phyloP scores from a whole-genome alignment of 805 yeast species.

The Pichia nakasei region DNA sequence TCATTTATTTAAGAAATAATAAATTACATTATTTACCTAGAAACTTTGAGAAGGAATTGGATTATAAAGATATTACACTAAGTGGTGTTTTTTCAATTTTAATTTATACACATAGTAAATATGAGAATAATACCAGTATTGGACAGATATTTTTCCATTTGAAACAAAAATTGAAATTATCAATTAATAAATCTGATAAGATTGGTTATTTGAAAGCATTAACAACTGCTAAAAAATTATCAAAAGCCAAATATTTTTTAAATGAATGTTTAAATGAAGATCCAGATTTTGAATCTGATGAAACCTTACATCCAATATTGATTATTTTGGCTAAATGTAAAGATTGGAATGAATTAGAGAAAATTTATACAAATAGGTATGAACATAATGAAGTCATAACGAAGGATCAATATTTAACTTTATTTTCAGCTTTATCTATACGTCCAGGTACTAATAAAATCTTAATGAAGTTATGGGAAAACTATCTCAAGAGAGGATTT shows the following conservation, averaged over 20 bases:
- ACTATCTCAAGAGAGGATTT: constrained; percentile 37
- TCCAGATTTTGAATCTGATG: constrained; percentile 9
- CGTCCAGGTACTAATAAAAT: constrained; percentile 35
- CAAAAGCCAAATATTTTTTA: constrained; percentile 10
- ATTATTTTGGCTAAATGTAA: constrained; percentile 14
- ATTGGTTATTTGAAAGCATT: constrained; percentile 15
- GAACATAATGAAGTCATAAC: constrained; percentile 47
- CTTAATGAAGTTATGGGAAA: constrained; percentile 30
- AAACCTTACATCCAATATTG: constrained; percentile 15
- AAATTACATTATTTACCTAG: constrained; percentile 10
- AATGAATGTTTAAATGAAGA: constrained; percentile 4
- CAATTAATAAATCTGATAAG: constrained; percentile 12
- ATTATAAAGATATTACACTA: constrained; percentile 1
- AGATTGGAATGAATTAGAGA: constrained; percentile 45
- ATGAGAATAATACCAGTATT: constrained; percentile 15
- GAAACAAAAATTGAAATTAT: constrained; percentile 9
- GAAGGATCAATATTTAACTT: constrained; percentile 44
- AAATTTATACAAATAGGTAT: constrained; percentile 47
- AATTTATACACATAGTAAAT: constrained; percentile 16
- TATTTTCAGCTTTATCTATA: constrained; percentile 56
- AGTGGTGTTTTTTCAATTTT: constrained; percentile 14
- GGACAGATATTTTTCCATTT: constrained; percentile 7
- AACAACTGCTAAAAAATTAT: constrained; percentile 7
- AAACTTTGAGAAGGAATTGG: constrained; percentile 6
- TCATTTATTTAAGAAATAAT: constrained; percentile 5